Percentiles rank a stretch among this genome's conserved stretches.
phyloP scores from a whole-genome alignment of 495 filamentous ascomycete genomes.

The Penicillium chermesinum region DNA sequence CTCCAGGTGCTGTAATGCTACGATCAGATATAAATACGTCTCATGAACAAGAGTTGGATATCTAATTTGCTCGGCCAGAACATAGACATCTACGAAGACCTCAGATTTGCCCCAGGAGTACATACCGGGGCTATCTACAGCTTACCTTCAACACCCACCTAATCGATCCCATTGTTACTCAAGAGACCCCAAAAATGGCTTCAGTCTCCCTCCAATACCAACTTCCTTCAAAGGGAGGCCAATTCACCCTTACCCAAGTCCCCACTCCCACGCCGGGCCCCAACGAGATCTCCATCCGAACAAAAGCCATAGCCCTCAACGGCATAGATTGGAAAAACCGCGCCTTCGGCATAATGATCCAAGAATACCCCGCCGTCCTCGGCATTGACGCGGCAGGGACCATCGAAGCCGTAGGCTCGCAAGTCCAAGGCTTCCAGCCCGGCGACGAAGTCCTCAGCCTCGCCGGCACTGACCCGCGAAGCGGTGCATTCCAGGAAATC shows the following conservation, averaged over 20 bases:
- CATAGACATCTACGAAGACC: too few species aligned
- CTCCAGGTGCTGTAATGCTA: too few species aligned
- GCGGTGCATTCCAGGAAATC: conserved; percentile 1
- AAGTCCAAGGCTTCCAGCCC: not conserved
- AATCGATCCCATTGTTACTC: too few species aligned
- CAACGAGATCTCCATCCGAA: conserved; percentile 2
- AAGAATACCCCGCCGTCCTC: conserved; percentile 27
- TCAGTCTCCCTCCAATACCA: not conserved
- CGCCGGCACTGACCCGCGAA: not conserved
- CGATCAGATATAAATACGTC: too few species aligned
- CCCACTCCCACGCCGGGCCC: not conserved
- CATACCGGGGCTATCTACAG: too few species aligned
- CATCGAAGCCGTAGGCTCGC: conserved; percentile 21
- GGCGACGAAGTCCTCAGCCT: conserved; percentile 1
- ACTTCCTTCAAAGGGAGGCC: not conserved
- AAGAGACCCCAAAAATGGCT: not conserved
- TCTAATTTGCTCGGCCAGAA: too few species aligned
- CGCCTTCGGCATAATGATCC: conserved; percentile 18
- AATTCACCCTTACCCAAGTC: not conserved
- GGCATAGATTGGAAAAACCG: conserved; percentile 3
- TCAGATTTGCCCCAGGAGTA: too few species aligned
- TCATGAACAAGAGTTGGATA: too few species aligned
- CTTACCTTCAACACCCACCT: too few species aligned
- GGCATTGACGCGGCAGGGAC: conserved; percentile 30
- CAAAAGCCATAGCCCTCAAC: not conserved